Base-by-base conservation (phyloP, 2,329 filamentous ascomycete genomes). In the Pseudocercospora vitis region DNA sequence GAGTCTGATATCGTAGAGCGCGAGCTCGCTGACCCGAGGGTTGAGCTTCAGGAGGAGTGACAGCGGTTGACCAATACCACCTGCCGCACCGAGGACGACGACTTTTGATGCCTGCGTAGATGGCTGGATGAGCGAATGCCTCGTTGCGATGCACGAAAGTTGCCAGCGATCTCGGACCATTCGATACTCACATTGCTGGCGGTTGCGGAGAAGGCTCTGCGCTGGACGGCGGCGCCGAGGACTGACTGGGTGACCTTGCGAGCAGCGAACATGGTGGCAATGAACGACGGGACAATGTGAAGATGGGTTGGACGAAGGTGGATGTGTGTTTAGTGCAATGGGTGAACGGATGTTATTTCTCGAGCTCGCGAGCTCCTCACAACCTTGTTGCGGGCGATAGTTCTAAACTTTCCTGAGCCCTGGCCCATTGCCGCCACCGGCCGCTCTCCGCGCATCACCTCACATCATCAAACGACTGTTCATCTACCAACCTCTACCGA, bases 1-100 rank as follows among this genome's bases (percentile, higher is more conserved):
- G 71, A 91, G 87, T 71, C 89, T 88, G 80, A 99, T 95, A 79
- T 99, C 94, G 81, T 97, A 99, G 71, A 99, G 89, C 63, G 92
- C 89, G 70, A 99, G 89, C 76, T 96, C 86, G 70, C 84, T 87
- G 68, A 97, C 92, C 72, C 89, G 84, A 68, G 91, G 90, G 87
- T 96, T 97, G 74, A 96, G 86, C 90, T 99, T 99, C 77, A 99
- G 84, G 72, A 99, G 87, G 65, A 99, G 88, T 56, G 94, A 99
- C 70, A 99, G 82, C 71, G 94, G 94, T 76, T 99, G 94, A 76
- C 94, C 94, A 80, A 99, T 99, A 78, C 94, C 94, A 80, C 94
- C 94, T 71, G 88, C 88, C 67, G 94, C 94, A 81, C 94, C 94
- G 75, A 97, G 89, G 67, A 99, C 91, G 72, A 91, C 85, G 70